phyloP scores from a whole-genome alignment of 768 basidiomycete genomes.

The Boletus reticulatus region DNA sequence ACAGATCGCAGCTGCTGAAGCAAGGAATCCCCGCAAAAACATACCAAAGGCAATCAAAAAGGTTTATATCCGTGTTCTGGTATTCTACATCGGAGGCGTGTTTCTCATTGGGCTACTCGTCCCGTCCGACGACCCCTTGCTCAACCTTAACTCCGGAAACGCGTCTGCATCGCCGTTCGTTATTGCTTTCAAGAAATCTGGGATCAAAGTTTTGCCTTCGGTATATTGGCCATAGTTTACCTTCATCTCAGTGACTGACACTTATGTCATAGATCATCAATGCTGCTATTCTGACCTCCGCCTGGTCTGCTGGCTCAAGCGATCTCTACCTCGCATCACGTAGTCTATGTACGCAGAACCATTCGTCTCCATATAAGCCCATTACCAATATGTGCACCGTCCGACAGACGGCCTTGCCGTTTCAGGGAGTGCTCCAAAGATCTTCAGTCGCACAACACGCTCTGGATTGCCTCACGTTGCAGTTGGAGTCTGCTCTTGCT shows the following conservation, averaged over 20 bases:
- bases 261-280: not conserved
- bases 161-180: not conserved
- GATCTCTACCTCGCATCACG: slow-evolving; percentile 5
- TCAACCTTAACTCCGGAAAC: slow-evolving; percentile 27
- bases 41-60: slow-evolving; percentile 1
- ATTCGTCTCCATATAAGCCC: not conserved
- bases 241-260: not conserved
- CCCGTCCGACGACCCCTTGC: slow-evolving; percentile 4
- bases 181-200: not conserved
- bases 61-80: slow-evolving; percentile 1
- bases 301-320: slow-evolving; percentile 5
- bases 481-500: slow-evolving; percentile 26
- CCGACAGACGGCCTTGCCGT: slow-evolving; percentile 50
- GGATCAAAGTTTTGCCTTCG: not conserved
- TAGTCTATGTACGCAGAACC: not conserved
- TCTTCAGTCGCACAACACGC: slow-evolving; percentile 42
- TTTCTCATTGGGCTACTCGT: slow-evolving; percentile 3
- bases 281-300: slow-evolving; percentile 2
- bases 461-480: slow-evolving; percentile 47
- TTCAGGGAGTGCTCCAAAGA: slow-evolving; percentile 50
- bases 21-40: slow-evolving; percentile 3
- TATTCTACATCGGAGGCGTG: slow-evolving; percentile 5
- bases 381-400: slow-evolving; percentile 7
- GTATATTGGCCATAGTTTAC: not conserved
- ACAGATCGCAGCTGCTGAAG: slow-evolving; percentile 4